Evolutionary conservation across 1,139 yeast genomes (phyloP).

Genomic region (Taphrina flavorubra): DNA sequence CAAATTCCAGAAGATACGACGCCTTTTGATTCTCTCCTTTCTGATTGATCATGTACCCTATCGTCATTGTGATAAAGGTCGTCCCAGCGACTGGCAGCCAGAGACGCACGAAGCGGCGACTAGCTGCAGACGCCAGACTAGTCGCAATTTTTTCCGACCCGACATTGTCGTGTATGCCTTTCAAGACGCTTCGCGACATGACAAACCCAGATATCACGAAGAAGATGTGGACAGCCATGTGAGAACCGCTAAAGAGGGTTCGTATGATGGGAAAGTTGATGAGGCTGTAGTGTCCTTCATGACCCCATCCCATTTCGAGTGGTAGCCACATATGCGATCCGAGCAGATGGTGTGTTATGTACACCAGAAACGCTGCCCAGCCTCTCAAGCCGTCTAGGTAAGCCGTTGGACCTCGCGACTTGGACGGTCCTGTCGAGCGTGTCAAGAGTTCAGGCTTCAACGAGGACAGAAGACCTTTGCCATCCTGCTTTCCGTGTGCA

Average conservation of each 20-base stretch:
- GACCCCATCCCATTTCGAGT: conserved; percentile 33
- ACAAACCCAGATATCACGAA: conserved; percentile 36
- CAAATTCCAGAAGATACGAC: conserved; percentile 8
- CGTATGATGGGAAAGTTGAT: conserved; percentile 22
- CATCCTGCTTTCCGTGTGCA: background rate
- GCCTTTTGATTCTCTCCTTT: conserved; percentile 5
- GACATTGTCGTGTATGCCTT: conserved; percentile 9
- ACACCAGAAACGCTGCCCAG: conserved; percentile 33
- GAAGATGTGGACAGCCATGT: conserved; percentile 31
- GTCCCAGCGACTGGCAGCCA: conserved; percentile 30
- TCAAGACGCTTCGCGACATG: conserved; percentile 9
- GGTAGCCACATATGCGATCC: conserved; percentile 21
- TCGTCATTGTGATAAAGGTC: conserved; percentile 32
- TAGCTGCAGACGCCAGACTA: conserved; percentile 19
- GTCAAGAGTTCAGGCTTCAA: conserved; percentile 11
- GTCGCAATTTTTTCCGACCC: conserved; percentile 10
- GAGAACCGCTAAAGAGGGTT: conserved; percentile 28
- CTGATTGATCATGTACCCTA: conserved; percentile 13
- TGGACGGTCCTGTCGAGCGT: background rate
- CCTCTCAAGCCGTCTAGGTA: conserved; percentile 34
- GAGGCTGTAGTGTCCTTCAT: conserved; percentile 20
- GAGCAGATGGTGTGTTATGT: conserved; percentile 31
- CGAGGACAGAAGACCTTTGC: background rate
- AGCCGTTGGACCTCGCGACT: conserved; percentile 32
- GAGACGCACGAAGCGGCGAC: conserved; percentile 26